phyloP scores from a whole-genome alignment of 345 rosid genomes.

The Murraya koenigii region DNA sequence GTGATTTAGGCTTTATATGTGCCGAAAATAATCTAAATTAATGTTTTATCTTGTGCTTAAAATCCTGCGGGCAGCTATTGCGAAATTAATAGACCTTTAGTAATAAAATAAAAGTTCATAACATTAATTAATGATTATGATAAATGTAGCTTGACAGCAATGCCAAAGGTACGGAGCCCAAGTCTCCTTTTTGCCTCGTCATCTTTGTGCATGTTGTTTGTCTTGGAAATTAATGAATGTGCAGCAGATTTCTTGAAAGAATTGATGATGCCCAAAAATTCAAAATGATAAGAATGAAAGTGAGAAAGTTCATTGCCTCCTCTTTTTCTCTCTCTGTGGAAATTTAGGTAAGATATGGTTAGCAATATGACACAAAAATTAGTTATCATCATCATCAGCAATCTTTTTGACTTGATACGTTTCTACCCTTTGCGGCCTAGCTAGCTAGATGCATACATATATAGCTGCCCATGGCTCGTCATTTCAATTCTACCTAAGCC shows the following conservation, averaged over 20 bases:
- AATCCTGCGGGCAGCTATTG: too few species aligned
- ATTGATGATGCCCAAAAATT: background rate
- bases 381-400: background rate
- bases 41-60: too few species aligned
- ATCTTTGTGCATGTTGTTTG: too few species aligned
- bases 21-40: too few species aligned
- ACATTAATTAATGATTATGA: too few species aligned
- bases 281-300: background rate
- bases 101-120: too few species aligned
- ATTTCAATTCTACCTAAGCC: background rate
- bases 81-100: too few species aligned
- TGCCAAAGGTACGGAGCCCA: too few species aligned
- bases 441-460: background rate
- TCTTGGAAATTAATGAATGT: background rate
- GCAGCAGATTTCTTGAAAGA: background rate
- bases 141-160: too few species aligned
- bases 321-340: background rate
- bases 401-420: constrained; percentile 5
- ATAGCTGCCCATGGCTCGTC: background rate
- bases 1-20: too few species aligned
- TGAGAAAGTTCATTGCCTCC: background rate
- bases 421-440: background rate
- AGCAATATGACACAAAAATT: background rate
- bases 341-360: constrained; percentile 6
- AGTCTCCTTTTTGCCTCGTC: too few species aligned